These are phyloP conservation scores for Rhododendron henanense DNA, from an alignment of 148 eudicot species.

Conservation along the genomic window DNA sequence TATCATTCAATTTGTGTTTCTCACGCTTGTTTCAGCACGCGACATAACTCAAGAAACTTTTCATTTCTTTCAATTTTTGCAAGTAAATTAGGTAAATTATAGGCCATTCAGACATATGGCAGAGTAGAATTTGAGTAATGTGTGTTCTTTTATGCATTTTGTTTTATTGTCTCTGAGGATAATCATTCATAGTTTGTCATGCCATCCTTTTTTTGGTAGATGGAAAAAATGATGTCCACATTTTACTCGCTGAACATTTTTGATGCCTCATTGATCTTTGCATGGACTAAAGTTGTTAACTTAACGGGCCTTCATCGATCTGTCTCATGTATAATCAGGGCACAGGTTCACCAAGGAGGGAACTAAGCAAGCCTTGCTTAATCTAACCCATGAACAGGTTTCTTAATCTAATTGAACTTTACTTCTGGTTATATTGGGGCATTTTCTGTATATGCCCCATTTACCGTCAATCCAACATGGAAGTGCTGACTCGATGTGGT, in stretches of 20 bases:
- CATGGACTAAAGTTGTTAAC: background rate
- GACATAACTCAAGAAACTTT: background rate
- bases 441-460: background rate
- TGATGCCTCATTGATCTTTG: background rate
- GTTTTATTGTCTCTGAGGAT: background rate
- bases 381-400: constrained; percentile 55
- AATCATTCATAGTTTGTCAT: background rate
- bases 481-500: constrained; percentile 7
- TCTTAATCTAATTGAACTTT: background rate
- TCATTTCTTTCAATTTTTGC: background rate
- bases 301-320: background rate
- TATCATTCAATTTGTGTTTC: background rate
- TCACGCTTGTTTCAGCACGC: background rate
- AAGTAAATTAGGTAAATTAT: background rate
- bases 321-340: constrained; percentile 35
- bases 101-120: background rate
- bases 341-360: constrained; percentile 67
- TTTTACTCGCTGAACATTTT: background rate
- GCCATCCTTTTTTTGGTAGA: background rate
- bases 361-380: constrained; percentile 62
- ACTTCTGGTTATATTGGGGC: background rate
- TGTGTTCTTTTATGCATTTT: background rate
- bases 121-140: background rate
- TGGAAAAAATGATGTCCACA: background rate
- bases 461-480: background rate